Conservation (phyloP, 176 grass and related monocot species). For the Oryza coarctata region DNA sequence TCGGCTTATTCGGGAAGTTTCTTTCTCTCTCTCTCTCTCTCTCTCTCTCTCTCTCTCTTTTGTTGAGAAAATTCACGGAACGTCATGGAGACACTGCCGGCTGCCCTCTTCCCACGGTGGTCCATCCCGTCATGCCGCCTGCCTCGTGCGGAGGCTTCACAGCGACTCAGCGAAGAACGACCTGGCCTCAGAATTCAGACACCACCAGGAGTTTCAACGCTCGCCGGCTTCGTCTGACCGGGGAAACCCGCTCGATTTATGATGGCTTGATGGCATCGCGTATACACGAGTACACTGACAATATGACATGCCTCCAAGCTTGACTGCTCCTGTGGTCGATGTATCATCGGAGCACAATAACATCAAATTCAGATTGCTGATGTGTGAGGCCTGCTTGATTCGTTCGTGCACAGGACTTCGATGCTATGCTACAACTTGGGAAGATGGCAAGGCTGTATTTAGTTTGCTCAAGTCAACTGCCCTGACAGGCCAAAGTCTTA, state of each 20-base stretch:
- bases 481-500: neutral
- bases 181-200: neutral
- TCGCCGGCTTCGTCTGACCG: conserved; percentile 20
- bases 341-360: neutral
- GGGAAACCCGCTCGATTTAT: neutral
- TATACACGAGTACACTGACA: neutral
- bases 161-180: neutral
- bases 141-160: neutral
- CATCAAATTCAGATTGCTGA: neutral
- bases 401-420: neutral
- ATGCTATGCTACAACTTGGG: neutral
- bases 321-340: conserved; percentile 14
- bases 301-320: conserved; percentile 16
- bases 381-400: neutral
- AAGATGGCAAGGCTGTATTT: neutral
- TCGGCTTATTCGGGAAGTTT: neutral
- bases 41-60: neutral
- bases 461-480: neutral
- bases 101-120: neutral
- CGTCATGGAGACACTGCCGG: neutral
- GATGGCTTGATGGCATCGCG: neutral
- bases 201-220: neutral
- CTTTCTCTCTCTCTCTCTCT: neutral
- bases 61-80: neutral
- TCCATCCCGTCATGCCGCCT: conserved; percentile 25